Conservation (phyloP, 306 rosid genomes). For the Begonia loranthoides region DNA sequence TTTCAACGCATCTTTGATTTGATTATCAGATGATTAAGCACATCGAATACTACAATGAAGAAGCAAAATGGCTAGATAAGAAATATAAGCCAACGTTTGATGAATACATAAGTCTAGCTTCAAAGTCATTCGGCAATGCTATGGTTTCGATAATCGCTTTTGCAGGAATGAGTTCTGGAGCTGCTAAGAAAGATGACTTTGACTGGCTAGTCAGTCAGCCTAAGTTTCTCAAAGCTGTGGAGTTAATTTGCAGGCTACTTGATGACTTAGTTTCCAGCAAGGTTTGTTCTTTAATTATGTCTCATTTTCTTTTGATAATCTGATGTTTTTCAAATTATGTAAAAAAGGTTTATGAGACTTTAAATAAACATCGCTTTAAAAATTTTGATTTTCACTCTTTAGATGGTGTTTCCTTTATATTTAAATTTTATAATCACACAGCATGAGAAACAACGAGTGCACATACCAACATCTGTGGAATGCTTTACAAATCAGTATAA, state of each 20-base stretch:
- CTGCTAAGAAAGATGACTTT: constrained; percentile 1
- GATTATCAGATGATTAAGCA: constrained; percentile 4
- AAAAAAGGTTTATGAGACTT: too few relatives aligned
- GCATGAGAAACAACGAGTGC: constrained; percentile 2
- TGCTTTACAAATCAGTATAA: constrained; percentile 2
- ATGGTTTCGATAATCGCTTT: not conserved
- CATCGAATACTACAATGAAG: not conserved
- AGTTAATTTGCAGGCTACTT: not conserved
- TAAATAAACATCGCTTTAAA: too few relatives aligned
- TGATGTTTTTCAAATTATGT: too few relatives aligned
- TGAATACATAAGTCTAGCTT: constrained; percentile 8
- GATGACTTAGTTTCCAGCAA: not conserved
- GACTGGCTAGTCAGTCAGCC: constrained; percentile 6
- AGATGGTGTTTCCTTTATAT: too few relatives aligned
- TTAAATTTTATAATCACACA: not conserved
- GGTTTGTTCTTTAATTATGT: not conserved
- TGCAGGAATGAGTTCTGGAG: constrained; percentile 8
- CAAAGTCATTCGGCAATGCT: not conserved
- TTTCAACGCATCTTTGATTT: not conserved
- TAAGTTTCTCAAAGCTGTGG: constrained; percentile 1
- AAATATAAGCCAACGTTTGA: constrained; percentile 15
- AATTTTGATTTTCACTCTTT: too few relatives aligned
- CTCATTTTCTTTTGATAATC: not conserved
- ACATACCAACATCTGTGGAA: not conserved
- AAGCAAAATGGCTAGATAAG: constrained; percentile 17